Evolutionary conservation across 371 early-diverging fungal genomes (phyloP).

Genomic region (Umbelopsis sp.): DNA sequence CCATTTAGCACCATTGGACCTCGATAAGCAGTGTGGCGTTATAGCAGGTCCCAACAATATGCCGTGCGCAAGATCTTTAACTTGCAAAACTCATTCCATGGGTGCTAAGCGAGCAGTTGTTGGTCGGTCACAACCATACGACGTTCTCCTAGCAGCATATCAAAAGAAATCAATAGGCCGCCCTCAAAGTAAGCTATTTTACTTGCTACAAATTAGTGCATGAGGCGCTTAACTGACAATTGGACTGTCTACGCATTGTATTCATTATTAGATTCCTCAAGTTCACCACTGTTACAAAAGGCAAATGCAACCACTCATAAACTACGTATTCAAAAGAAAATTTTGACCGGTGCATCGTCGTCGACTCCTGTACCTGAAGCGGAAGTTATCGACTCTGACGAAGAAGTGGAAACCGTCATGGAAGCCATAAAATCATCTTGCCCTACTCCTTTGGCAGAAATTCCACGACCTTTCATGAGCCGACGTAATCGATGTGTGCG

Average conservation of each 20-base stretch:
- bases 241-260: background rate
- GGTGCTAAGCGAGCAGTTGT: conserved; percentile 78
- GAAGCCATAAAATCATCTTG: conserved; percentile 54
- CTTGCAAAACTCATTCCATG: conserved; percentile 88
- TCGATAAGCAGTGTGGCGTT: conserved; percentile 86
- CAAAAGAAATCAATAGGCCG: conserved; percentile 63
- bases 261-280: background rate
- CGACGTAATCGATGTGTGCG: conserved; percentile 65
- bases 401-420: conserved; percentile 65
- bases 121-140: conserved; percentile 77
- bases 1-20: conserved; percentile 64
- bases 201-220: conserved; percentile 8
- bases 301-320: background rate
- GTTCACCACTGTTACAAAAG: conserved; percentile 12
- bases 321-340: conserved; percentile 16
- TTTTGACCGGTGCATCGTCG: conserved; percentile 3
- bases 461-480: conserved; percentile 53
- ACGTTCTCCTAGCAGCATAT: conserved; percentile 70
- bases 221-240: background rate
- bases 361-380: conserved; percentile 25
- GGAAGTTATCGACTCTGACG: conserved; percentile 59
- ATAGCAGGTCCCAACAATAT: conserved; percentile 54
- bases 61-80: conserved; percentile 78
- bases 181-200: conserved; percentile 43
- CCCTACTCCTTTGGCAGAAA: conserved; percentile 63